Percentiles rank a stretch among this genome's conserved stretches.
Evolutionary conservation across 331 rosid genomes (phyloP).

Genomic region (Malus hybrid): DNA sequence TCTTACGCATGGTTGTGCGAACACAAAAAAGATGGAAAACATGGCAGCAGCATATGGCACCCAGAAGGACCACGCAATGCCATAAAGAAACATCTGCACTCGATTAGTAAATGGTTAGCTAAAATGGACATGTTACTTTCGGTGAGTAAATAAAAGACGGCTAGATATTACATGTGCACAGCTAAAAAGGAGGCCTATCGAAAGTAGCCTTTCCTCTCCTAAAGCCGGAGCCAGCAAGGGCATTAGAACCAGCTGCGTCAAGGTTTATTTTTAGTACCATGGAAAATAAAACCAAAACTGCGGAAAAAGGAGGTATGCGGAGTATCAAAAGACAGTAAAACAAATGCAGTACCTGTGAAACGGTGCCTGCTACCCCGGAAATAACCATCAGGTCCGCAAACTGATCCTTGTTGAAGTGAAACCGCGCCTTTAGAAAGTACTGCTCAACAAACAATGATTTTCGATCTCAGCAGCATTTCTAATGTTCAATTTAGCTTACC

Average conservation of each 20-base stretch:
- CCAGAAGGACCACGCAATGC: conserved; percentile 84
- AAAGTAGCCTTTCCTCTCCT: conserved; percentile 79
- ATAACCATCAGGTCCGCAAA: conserved; percentile 95
- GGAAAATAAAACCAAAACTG: conserved; percentile 2
- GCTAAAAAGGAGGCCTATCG: conserved; percentile 68
- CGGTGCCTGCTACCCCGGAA: conserved; percentile 65
- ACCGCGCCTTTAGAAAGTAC: conserved; percentile 82
- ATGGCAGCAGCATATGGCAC: conserved; percentile 82
- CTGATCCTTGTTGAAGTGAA: conserved; percentile 84
- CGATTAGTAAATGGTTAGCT: conserved; percentile 7
- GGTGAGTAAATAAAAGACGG: neutral
- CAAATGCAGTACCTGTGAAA: conserved; percentile 59
- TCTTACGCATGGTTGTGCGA: conserved; percentile 90
- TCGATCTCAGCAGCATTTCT: neutral
- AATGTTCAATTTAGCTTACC: neutral
- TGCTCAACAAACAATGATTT: conserved; percentile 18
- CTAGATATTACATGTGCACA: conserved; percentile 47
- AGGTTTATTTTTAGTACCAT: conserved; percentile 8
- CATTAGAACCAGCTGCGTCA: conserved; percentile 71
- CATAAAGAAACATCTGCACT: conserved; percentile 82
- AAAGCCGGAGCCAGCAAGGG: conserved; percentile 68
- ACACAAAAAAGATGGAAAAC: conserved; percentile 62
- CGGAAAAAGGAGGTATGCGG: neutral
- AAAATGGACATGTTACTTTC: neutral
- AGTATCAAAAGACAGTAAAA: neutral